Evolutionary conservation across 495 filamentous ascomycete genomes (phyloP).

Genomic region (Neurospora terricola): DNA sequence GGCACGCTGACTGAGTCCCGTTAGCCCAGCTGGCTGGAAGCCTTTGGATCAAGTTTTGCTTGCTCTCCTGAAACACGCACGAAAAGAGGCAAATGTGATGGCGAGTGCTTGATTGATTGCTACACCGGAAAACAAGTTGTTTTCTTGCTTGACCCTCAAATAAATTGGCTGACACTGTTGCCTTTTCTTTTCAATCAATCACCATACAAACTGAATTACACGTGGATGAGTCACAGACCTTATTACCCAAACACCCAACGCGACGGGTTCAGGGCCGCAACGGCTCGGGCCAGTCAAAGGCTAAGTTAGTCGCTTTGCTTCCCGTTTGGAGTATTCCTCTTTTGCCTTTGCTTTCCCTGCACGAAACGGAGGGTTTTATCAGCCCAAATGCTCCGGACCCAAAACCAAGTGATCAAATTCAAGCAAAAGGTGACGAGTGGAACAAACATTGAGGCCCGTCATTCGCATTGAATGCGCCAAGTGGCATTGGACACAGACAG

Average conservation of each 20-base stretch:
- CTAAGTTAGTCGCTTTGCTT: background rate
- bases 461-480: background rate
- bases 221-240: background rate
- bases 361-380: background rate
- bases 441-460: background rate
- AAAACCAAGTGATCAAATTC: background rate
- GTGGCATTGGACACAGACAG: background rate
- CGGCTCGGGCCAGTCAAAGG: background rate
- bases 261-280: background rate
- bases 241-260: background rate
- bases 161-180: background rate
- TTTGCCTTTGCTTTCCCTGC: background rate
- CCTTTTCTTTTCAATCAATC: background rate
- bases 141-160: background rate
- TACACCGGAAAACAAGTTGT: background rate
- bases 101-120: background rate
- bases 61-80: background rate
- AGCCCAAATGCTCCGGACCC: background rate
- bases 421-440: background rate
- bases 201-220: background rate
- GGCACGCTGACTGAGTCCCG: background rate
- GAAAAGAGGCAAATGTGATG: background rate
- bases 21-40: background rate
- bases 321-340: background rate
- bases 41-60: background rate